phyloP scores from a whole-genome alignment of 768 basidiomycete species.

The Neoboletus subvelutipes region DNA sequence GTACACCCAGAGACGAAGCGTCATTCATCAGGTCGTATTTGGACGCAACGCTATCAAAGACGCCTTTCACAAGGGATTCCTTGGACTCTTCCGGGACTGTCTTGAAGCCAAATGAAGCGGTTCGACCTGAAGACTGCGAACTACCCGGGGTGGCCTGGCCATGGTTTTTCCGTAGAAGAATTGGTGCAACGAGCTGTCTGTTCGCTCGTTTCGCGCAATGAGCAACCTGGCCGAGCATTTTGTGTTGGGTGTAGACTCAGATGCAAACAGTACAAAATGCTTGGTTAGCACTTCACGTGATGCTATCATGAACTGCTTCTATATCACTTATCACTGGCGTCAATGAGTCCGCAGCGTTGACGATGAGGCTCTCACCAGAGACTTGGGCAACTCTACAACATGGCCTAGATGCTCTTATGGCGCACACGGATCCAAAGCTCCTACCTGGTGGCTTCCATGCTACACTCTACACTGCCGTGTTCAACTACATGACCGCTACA shows the following conservation, averaged over 20 bases:
- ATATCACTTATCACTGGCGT: not conserved
- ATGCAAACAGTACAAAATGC: not conserved
- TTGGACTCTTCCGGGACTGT: slow-evolving; percentile 85
- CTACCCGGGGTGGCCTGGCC: slow-evolving; percentile 7
- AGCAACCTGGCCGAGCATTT: slow-evolving; percentile 19
- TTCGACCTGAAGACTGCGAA: slow-evolving; percentile 34
- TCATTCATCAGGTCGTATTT: slow-evolving; percentile 99
- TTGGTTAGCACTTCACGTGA: not conserved
- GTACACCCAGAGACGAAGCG: slow-evolving; percentile 94
- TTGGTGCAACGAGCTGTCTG: slow-evolving; percentile 9
- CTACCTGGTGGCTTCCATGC: not conserved
- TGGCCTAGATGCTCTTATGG: not conserved
- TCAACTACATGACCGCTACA: not conserved
- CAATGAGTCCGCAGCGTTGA: not conserved
- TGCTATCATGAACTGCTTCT: not conserved
- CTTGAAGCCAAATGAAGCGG: slow-evolving; percentile 91
- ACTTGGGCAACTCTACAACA: not conserved
- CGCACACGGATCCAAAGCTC: not conserved
- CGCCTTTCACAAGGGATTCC: slow-evolving; percentile 85
- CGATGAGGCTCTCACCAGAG: not conserved
- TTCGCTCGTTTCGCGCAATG: slow-evolving; percentile 15
- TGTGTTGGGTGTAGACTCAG: not conserved
- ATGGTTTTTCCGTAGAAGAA: slow-evolving; percentile 25
- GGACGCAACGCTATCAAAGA: slow-evolving; percentile 94
- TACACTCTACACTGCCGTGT: not conserved